Evolutionary conservation across 768 basidiomycete genomes (phyloP).

Genomic region (Cyclocybe cylindracea): DNA sequence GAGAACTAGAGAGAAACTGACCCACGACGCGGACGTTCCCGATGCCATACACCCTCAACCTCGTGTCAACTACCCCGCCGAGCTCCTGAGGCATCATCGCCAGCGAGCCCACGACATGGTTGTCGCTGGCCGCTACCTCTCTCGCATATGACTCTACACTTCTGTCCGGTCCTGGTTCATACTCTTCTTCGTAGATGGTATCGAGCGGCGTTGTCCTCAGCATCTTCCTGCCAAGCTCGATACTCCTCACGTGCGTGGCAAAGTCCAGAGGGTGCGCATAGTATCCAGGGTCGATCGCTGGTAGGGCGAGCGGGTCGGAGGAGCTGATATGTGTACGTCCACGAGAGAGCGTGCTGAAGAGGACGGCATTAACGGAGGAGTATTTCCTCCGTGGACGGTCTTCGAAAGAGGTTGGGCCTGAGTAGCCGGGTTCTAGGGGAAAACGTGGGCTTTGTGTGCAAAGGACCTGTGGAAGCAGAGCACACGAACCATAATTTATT

Average conservation of each 20-base stretch:
- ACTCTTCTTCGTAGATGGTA: conserved; percentile 28
- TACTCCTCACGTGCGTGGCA: conserved; percentile 28
- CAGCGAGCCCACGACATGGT: conserved; percentile 36
- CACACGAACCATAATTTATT: conserved; percentile 26
- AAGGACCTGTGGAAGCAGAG: neutral
- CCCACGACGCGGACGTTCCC: conserved; percentile 36
- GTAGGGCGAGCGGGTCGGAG: conserved; percentile 37
- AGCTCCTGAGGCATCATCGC: conserved; percentile 40
- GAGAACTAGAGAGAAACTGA: conserved; percentile 10
- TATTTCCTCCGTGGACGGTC: conserved; percentile 27
- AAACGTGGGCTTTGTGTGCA: neutral
- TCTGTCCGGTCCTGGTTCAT: conserved; percentile 28
- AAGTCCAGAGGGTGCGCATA: conserved; percentile 33
- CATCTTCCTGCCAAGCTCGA: conserved; percentile 31
- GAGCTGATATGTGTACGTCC: conserved; percentile 49
- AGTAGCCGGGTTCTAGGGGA: conserved; percentile 31
- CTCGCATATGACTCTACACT: conserved; percentile 23
- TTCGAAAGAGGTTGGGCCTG: conserved; percentile 22
- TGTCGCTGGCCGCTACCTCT: conserved; percentile 26
- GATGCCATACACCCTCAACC: conserved; percentile 36
- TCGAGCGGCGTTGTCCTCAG: conserved; percentile 28
- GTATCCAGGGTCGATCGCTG: conserved; percentile 53
- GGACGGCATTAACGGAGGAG: conserved; percentile 31
- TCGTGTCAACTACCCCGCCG: conserved; percentile 38
- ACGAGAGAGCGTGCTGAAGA: conserved; percentile 40